Base-by-base conservation (phyloP, 495 filamentous ascomycete genomes). In the Penicillium cinerascens region DNA sequence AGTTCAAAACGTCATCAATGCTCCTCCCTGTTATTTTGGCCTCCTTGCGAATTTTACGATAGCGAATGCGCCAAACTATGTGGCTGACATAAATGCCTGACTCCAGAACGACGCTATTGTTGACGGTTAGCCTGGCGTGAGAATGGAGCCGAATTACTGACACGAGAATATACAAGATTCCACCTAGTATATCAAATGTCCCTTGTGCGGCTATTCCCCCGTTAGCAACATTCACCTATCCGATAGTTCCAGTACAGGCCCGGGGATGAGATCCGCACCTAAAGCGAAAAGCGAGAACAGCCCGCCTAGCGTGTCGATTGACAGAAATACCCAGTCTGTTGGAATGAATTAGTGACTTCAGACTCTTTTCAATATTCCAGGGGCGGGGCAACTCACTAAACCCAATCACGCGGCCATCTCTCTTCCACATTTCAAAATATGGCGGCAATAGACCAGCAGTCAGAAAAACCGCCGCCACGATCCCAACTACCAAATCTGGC, bases 281-380 rank as follows among this genome's bases (percentile, higher is more conserved):
- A 91, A 71, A 3, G 86, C 85, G 71, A 90, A 80, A 4, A 90
- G 74, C 0, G 86, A 89, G 65, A 91, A 89, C 52, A 91, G 77
- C 0, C 87, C 88, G 0, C 88, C 88, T 0, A 78, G 60, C 60
- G 78, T 87, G 59, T 92, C 88, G 54, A 90, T 82, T 0, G 73
- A 71, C 6, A 92, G 68, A 51, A 92, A 92, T 0, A 82, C 63
- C 66, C 79, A 83, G 49, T 78, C 78, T 79, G 41, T 33, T 5
- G 22, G n/a, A n/a, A n/a, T 46, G 38, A 13, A 4, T 33, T 15
- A 33, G 29, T 13, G 11, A 33, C 9, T 10, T 33, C 26, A 11
- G 9, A 15, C 9, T 13, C 22, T 23, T 23, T 23, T 23, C 38
- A 37, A 49, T 22, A 2, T 33, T 5, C 9, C 29, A n/a, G 9